Evolutionary conservation across 2,329 filamentous ascomycete species (phyloP).

Genomic region (Trichoderma atroviride): DNA sequence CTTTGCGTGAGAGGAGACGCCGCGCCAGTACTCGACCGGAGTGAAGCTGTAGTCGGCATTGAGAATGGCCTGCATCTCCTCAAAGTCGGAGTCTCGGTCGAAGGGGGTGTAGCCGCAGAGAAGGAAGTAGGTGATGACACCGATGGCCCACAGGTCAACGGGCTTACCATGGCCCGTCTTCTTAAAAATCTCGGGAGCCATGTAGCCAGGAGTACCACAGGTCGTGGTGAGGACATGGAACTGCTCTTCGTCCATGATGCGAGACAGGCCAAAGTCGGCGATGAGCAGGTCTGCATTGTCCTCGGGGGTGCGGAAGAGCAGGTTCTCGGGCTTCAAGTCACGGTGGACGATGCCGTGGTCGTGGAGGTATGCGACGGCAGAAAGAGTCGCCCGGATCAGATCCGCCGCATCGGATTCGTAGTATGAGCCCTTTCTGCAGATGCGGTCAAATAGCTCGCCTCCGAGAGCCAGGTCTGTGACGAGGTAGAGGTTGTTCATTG

Average conservation of each 20-base stretch:
- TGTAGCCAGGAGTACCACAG: constrained; percentile 96
- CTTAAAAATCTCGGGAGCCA: constrained; percentile 99
- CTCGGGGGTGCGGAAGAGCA: constrained; percentile 94
- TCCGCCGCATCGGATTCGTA: constrained; percentile 97
- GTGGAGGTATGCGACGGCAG: constrained; percentile 97
- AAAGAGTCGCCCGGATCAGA: constrained; percentile 90
- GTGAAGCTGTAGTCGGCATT: constrained; percentile 96
- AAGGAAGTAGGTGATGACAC: constrained; percentile 98
- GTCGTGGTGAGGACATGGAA: constrained; percentile 98
- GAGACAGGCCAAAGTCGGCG: constrained; percentile 91
- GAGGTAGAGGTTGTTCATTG: constrained; percentile 98
- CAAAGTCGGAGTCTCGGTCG: constrained; percentile 93
- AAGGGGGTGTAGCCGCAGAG: constrained; percentile 98
- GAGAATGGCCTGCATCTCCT: constrained; percentile 99
- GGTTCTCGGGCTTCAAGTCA: constrained; percentile 95
- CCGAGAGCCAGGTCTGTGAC: constrained; percentile 96
- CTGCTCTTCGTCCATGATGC: constrained; percentile 99
- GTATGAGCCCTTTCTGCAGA: constrained; percentile 97
- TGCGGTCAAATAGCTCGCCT: constrained; percentile 96
- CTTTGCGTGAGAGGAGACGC: constrained; percentile 81
- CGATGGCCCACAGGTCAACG: constrained; percentile 97
- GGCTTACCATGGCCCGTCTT: constrained; percentile 98
- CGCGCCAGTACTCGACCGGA: constrained; percentile 93
- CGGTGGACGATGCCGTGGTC: constrained; percentile 98
- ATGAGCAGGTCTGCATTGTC: constrained; percentile 97